A percentile compares a stretch with the other conserved stretches of the same genome.
phyloP scores from a whole-genome alignment of 2,329 filamentous ascomycete species.

The Coniochaeta sp. region DNA sequence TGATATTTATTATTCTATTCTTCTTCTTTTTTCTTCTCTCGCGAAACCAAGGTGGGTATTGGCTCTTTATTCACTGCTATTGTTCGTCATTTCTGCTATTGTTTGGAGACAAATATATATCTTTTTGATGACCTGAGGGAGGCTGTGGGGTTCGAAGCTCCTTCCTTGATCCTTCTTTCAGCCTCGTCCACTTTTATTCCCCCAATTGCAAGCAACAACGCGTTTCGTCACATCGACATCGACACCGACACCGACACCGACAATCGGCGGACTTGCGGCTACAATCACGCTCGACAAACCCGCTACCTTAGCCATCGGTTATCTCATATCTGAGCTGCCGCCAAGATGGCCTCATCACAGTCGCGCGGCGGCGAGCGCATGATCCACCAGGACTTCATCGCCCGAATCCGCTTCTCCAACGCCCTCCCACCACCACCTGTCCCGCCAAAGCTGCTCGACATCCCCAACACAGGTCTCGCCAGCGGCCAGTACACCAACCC shows the following conservation, averaged over 20 bases:
- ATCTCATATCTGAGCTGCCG: background rate
- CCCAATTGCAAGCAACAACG: background rate
- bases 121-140: background rate
- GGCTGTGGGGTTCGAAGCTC: background rate
- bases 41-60: too few species aligned
- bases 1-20: background rate
- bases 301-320: background rate
- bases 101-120: background rate
- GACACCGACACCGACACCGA: background rate
- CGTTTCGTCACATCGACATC: background rate
- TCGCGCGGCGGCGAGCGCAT: slow-evolving; percentile 47
- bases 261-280: background rate
- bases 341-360: slow-evolving; percentile 31
- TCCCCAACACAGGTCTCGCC: slow-evolving; percentile 84
- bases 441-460: slow-evolving; percentile 93
- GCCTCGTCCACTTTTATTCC: slow-evolving; percentile 2
- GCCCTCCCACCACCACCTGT: slow-evolving; percentile 88
- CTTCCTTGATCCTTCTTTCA: background rate
- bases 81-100: background rate
- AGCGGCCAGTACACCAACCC: slow-evolving; percentile 85
- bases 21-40: background rate
- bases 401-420: slow-evolving; percentile 91
- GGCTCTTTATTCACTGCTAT: background rate
- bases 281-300: background rate
- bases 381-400: slow-evolving; percentile 93